phyloP scores from a whole-genome alignment of 1,284 basidiomycete genomes.

The Sporisorium sorghi region DNA sequence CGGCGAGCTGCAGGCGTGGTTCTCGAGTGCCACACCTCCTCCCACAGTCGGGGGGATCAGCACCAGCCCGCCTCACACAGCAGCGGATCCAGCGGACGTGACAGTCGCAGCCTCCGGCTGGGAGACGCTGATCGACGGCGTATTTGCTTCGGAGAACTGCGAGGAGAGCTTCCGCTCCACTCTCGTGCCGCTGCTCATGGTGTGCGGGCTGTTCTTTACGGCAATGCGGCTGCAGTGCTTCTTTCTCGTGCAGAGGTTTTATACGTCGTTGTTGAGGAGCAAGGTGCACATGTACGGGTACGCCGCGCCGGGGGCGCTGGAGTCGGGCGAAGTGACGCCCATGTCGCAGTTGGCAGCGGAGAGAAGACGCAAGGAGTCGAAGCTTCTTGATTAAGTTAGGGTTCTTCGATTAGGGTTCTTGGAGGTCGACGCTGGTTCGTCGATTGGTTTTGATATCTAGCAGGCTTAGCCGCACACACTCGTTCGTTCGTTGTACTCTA shows the following conservation, averaged over 20 bases:
- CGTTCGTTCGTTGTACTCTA: slow-evolving; percentile 7
- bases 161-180: slow-evolving; percentile 52
- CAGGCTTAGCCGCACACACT: neutral
- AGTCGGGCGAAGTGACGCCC: slow-evolving; percentile 25
- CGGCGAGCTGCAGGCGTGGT: slow-evolving; percentile 35
- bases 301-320: neutral
- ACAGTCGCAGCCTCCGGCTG: slow-evolving; percentile 38
- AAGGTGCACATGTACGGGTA: slow-evolving; percentile 45
- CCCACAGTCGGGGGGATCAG: neutral
- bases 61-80: too few relatives aligned
- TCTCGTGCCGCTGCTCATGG: slow-evolving; percentile 44
- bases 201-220: slow-evolving; percentile 42
- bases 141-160: slow-evolving; percentile 53
- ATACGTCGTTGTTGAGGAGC: slow-evolving; percentile 23
- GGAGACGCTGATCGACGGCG: slow-evolving; percentile 49
- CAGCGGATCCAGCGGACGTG: slow-evolving; percentile 19
- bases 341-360: slow-evolving; percentile 16
- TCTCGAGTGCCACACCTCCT: slow-evolving; percentile 11
- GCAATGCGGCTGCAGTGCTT: slow-evolving; percentile 51
- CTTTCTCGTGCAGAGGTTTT: slow-evolving; percentile 46
- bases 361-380: slow-evolving; percentile 35
- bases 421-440: slow-evolving; percentile 23
- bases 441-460: too few relatives aligned
- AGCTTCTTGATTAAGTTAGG: slow-evolving; percentile 42
- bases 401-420: too few relatives aligned